These are phyloP conservation scores for Hyaloperonospora arabidopsidis DNA, from an alignment of 352 stramenopile genomes.

Conservation along the genomic window DNA sequence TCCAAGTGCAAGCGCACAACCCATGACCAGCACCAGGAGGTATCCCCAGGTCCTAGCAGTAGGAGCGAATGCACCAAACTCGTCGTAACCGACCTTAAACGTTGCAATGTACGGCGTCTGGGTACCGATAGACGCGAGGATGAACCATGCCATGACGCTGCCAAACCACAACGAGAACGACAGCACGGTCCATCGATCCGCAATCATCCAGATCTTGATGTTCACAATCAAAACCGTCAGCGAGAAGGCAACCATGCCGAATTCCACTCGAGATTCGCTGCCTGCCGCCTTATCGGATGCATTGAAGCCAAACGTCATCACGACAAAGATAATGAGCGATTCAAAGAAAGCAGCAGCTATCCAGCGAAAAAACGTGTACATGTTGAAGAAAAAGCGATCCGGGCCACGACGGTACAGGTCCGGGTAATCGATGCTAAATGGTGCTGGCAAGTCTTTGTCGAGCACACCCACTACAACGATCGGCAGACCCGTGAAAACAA, in stretches of 20 bases:
- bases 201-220: constrained; percentile 88
- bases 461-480: constrained; percentile 83
- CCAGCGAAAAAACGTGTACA: constrained; percentile 71
- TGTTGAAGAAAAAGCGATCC: constrained; percentile 70
- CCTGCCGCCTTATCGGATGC: constrained; percentile 42
- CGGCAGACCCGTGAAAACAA: constrained; percentile 89
- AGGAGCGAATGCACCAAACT: constrained; percentile 60
- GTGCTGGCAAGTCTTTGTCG: constrained; percentile 74
- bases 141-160: constrained; percentile 69
- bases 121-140: constrained; percentile 50
- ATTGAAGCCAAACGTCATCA: constrained; percentile 75
- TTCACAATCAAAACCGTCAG: constrained; percentile 91
- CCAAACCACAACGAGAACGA: constrained; percentile 47
- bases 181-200: constrained; percentile 66
- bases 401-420: constrained; percentile 66
- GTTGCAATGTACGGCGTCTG: constrained; percentile 46
- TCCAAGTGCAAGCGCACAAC: constrained; percentile 56
- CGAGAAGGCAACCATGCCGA: constrained; percentile 86
- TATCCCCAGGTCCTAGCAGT: constrained; percentile 52
- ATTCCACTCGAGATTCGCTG: constrained; percentile 72
- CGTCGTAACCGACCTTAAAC: constrained; percentile 73
- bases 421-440: constrained; percentile 71
- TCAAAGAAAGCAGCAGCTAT: constrained; percentile 71
- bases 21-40: constrained; percentile 58
- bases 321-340: constrained; percentile 72